Conservation (phyloP, 768 basidiomycete species). For the Butyriboletus loyo region DNA sequence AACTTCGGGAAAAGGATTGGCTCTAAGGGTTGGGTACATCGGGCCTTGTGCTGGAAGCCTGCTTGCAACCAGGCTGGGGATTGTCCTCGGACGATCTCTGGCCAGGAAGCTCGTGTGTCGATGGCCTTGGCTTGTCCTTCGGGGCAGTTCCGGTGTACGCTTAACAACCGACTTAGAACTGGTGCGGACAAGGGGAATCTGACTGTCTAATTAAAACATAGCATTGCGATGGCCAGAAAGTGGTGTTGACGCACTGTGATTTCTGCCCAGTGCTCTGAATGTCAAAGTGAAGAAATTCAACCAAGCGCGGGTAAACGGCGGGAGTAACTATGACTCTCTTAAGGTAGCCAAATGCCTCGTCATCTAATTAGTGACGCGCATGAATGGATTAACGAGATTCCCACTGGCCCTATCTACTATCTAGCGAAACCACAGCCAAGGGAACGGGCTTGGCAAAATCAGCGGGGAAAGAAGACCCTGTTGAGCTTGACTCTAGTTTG, state of each 20-base stretch:
- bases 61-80: constrained; percentile 43
- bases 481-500: too few species aligned
- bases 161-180: constrained; percentile 74
- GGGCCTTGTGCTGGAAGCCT: constrained; percentile 70
- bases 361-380: too few species aligned
- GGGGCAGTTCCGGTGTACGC: constrained; percentile 53
- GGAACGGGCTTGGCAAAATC: too few species aligned
- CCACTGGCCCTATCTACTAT: too few species aligned
- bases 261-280: constrained; percentile 83
- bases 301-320: constrained; percentile 58
- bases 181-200: constrained; percentile 80
- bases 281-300: constrained; percentile 79
- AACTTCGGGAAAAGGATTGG: too few species aligned
- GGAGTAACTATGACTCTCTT: constrained; percentile 65
- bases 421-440: too few species aligned
- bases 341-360: constrained; percentile 78
- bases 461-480: too few species aligned
- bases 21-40: constrained; percentile 78
- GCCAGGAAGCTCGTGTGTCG: constrained; percentile 38
- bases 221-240: constrained; percentile 75
- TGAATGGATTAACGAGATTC: too few species aligned
- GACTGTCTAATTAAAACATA: constrained; percentile 85
- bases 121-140: constrained; percentile 51
- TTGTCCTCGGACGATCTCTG: constrained; percentile 56
- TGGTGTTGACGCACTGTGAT: constrained; percentile 80